Base-by-base conservation (phyloP, 768 basidiomycete genomes). In the Rhizopogon salebrosus region DNA sequence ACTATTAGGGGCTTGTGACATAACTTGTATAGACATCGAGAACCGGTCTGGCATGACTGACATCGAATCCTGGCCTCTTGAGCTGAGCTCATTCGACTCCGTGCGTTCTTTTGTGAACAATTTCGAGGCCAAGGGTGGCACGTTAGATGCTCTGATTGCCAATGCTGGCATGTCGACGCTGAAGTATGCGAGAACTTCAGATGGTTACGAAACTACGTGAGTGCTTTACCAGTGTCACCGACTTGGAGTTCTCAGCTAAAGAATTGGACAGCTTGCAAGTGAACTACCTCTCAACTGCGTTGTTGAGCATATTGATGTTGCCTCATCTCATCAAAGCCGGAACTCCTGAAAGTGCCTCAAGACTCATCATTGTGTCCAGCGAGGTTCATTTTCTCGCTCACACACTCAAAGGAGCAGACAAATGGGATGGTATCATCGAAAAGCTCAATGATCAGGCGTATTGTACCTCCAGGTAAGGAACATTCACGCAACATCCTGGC, bases 131-230 rank as follows among this genome's bases (percentile, higher is more conserved):
- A 68, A 72, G 35, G 57, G 52, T 7, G 46, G 55, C n/a, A 53
- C 62, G 11, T 48, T 70, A 23, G 62, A 70, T 14, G 60, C 64
- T 8, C 50, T 74, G 13, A 58, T 73, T 23, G 64, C 62, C 27
- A 70, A 68, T 46, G 72, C 72, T 13, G 66, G 55, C 11, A 2
- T 69, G 11, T 38, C 41, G 4, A 46, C 53, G 1, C 11, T 7
- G 11, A 59, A 48, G 3, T 70, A 65, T 26, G 10, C 18, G 6
- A 60, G 56, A 54, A 72, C 72, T 3, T 41, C 49, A 29, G 72
- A 73, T 41, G 72, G 70, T 31, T 73, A 66, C 63, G 72, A 74
- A 60, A 61, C 59, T 29, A 65, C 58, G 72, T 73, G 31, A 27
- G 71, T 41, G 23, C 39, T 24, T 54, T n/a, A 24, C 48, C 14